phyloP scores from a whole-genome alignment of 225 moss, liverwort and hornwort species.

The Ulota crispa region DNA sequence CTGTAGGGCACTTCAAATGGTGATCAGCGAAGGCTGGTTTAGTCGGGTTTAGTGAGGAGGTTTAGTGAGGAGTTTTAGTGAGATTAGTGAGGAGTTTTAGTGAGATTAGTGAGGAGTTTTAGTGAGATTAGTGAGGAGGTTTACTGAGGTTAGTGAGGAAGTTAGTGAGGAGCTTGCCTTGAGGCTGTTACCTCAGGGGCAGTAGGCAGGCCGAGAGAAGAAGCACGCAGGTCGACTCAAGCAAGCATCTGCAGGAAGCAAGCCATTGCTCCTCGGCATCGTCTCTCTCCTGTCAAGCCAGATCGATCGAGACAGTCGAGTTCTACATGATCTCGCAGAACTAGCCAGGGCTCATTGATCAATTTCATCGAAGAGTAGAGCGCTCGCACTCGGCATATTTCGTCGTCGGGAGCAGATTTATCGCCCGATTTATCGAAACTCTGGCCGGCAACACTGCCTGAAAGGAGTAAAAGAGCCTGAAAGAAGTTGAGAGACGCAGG shows the following conservation, averaged over 20 bases:
- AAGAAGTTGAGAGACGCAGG: not conserved
- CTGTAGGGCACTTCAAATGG: not conserved
- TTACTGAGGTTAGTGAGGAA: not conserved
- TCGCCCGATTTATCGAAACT: not conserved
- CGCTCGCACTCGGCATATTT: not conserved
- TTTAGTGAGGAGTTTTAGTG: not conserved
- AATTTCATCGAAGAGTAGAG: not conserved
- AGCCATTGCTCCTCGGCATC: not conserved
- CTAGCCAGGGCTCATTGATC: not conserved
- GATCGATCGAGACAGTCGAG: not conserved
- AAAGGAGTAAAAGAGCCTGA: not conserved
- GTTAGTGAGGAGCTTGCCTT: not conserved
- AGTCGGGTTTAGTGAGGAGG: not conserved
- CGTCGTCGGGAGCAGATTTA: not conserved
- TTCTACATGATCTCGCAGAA: too few relatives aligned
- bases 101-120: too few relatives aligned
- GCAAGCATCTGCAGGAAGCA: not conserved
- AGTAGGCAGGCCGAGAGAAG: not conserved
- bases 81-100: not conserved
- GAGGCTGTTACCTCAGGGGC: not conserved
- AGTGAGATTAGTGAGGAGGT: not conserved
- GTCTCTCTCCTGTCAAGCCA: slow-evolving; percentile 5
- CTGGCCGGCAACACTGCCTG: not conserved
- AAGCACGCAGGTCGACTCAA: not conserved
- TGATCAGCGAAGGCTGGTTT: not conserved